Evolutionary conservation across 148 eudicot species (phyloP), one percentile per base, ranked within the genome.

Genomic region (Arctostaphylos glauca): DNA sequence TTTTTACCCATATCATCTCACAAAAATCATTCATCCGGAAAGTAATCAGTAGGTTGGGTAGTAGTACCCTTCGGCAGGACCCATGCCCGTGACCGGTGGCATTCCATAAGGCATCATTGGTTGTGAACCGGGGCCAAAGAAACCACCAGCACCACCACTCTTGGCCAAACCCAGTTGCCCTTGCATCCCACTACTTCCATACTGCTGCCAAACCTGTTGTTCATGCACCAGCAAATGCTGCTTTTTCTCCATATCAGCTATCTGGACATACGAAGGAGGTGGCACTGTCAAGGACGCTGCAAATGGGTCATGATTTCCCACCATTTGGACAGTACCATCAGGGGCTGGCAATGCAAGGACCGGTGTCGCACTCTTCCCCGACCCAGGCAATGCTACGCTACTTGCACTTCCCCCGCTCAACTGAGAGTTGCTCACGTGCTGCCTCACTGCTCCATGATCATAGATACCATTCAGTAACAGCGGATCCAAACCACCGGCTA

Each of bases 181-280:
- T 81, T 92, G 97, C 98, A 95, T 95, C 25, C 97, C 98, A 75
- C 79, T 80, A 31, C 83, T 89, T 48, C 90, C 92, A 86, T 95
- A 95, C n/a, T 93, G 95, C 82, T 95, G 97, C 98, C 98, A 95
- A 6, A 92, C 82, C n/a, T 87, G 50, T 83, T 95, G 98, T 64
- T 95, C 98, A 78, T 93, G 97, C 64, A 86, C 87, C 25, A 95
- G 92, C 50, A 95, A 85, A 6, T 92, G 91, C 83, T 95, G 98
- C 83, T 95, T 95, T 90, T 91, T 95, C 85, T 95, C 98, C 89
- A 95, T 84, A 59, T 95, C 98, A 0, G 97, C 91, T 93, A 95
- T 93, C 48, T 95, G 98, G 13, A 93, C 98, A 74, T 95, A 95
- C 0, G 98, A 79, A 5, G 98, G 98, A n/a, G 98, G 97, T 0